These are phyloP conservation scores for Galeopsis tetrahit DNA, from an alignment of 257 asterid species.

Conservation along the genomic window DNA sequence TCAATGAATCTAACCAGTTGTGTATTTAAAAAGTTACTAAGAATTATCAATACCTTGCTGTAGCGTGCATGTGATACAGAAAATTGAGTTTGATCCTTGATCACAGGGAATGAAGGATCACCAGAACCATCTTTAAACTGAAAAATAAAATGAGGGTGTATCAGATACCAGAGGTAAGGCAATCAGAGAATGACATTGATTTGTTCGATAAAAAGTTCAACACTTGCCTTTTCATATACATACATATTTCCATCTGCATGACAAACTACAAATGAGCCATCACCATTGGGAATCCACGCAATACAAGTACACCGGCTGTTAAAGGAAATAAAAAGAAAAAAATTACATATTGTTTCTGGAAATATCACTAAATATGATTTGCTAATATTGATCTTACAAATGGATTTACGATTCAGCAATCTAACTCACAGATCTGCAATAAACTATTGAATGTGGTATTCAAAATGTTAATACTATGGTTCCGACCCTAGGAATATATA, in stretches of 20 bases:
- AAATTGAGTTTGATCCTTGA: constrained; percentile 95
- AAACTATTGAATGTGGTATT: neutral
- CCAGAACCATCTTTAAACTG: constrained; percentile 93
- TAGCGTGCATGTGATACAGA: constrained; percentile 94
- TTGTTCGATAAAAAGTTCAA: constrained; percentile 28
- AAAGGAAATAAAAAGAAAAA: constrained; percentile 35
- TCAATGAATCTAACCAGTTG: neutral
- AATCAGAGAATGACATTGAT: constrained; percentile 26
- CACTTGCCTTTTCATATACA: constrained; percentile 92
- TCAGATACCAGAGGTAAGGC: constrained; percentile 20
- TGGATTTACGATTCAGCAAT: neutral
- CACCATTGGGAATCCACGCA: constrained; percentile 94
- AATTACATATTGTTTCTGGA: neutral
- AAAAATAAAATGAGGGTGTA: constrained; percentile 32
- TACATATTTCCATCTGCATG: constrained; percentile 95
- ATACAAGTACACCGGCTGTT: constrained; percentile 88
- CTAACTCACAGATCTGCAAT: constrained; percentile 2
- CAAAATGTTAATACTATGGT: neutral
- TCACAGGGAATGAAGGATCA: constrained; percentile 92
- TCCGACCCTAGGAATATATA: neutral
- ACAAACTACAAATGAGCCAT: constrained; percentile 87
- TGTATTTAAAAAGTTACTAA: constrained; percentile 15
- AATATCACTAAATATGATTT: neutral
- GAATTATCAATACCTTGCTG: constrained; percentile 70
- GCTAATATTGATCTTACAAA: neutral